Conservation (phyloP, 306 rosid genomes). For the peach (Prunus persica) region DNA sequence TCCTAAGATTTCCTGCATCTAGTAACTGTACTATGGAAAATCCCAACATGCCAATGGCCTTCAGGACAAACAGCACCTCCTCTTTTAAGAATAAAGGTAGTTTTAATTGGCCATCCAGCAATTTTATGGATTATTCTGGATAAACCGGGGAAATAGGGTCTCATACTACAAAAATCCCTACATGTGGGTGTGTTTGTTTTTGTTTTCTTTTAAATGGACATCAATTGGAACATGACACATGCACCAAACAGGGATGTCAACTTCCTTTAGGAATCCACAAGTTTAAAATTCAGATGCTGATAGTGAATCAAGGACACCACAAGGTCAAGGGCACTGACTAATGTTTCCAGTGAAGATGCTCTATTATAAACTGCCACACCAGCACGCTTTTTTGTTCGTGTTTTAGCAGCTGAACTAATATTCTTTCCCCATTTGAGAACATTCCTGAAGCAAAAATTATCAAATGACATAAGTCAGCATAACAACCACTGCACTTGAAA, state of each 20-base stretch:
- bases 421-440: conserved; percentile 98
- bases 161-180: neutral
- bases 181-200: neutral
- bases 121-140: neutral
- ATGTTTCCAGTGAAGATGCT: conserved; percentile 92
- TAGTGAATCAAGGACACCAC: conserved; percentile 1
- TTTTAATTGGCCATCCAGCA: neutral
- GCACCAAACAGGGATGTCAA: conserved; percentile 1
- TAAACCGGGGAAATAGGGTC: neutral
- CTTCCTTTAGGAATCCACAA: conserved; percentile 9
- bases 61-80: neutral
- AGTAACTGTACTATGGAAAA: neutral
- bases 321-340: conserved; percentile 49
- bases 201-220: neutral
- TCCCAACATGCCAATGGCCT: neutral
- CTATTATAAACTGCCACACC: conserved; percentile 82
- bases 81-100: neutral
- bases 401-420: conserved; percentile 59
- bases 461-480: conserved; percentile 9
- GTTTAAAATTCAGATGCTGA: conserved; percentile 17
- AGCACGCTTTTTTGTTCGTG: conserved; percentile 83
- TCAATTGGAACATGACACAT: neutral
- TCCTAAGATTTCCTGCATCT: neutral
- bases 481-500: conserved; percentile 7
- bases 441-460: conserved; percentile 49